Base-by-base conservation (phyloP, 2,329 filamentous ascomycete genomes). In the Aspergillus persii region DNA sequence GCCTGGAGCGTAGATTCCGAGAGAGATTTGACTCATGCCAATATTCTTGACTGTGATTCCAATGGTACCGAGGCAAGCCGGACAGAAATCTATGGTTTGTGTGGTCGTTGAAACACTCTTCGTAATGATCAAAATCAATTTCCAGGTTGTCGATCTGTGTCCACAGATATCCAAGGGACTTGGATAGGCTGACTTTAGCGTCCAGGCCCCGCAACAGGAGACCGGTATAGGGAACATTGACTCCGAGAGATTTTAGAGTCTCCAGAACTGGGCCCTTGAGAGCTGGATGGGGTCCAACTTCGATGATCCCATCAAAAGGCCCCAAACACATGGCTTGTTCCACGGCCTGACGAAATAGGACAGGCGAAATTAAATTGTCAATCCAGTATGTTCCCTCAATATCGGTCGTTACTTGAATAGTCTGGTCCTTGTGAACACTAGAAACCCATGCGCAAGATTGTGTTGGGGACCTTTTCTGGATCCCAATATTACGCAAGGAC, bases 241-340 rank as follows among this genome's bases (percentile, higher is more conserved):
- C 18, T 23, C 18, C 18, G 18, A 23, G 58, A 56, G 63, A 64
- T 55, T 68, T 71, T 12, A 65, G 56, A 7, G 44, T 47, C 8
- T 23, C 18, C 3, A 9, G 44, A 8, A 27, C 26, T 12, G 73
- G 72, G 1, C 71, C 69, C 29, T 70, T 63, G 8, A 77, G 58
- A 0, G 74, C 71, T 5, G 70, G 62, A 53, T 77, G 74, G 9
- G 75, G 72, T 0, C 75, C 75, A 58, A 77, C 57, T 31, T 77
- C 74, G 8, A 77, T 44, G 0, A 56, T 63, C 49, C 69, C 60
- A 30, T 67, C 61, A n/a, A 65, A 65, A 2, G 63, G 57, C 3
- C 60, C 63, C 1, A 51, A 41, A 3, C 55, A 57, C 50, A 63
- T 39, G 3, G 63, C 65, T n/a, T 50, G 54, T 9, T 58, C 53